These are phyloP conservation scores for Acer campestre DNA, from an alignment of 345 rosid genomes.

Conservation along the genomic window DNA sequence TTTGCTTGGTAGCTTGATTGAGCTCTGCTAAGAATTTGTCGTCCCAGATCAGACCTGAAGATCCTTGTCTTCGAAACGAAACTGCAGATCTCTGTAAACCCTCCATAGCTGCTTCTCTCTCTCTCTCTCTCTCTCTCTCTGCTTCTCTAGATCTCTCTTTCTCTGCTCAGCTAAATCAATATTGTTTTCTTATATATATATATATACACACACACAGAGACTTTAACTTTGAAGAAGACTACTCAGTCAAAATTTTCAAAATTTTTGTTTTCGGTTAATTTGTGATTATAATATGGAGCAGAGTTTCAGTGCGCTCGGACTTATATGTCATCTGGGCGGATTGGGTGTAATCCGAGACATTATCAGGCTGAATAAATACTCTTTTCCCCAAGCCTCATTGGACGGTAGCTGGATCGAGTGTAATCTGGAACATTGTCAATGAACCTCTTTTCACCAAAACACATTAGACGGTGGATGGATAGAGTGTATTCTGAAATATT, in stretches of 20 bases:
- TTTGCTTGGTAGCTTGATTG: constrained; percentile 30
- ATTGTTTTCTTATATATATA: background rate
- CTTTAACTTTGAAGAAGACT: background rate
- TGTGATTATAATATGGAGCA: background rate
- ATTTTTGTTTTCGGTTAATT: too few relatives aligned
- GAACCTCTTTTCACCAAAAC: too few relatives aligned
- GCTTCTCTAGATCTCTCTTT: background rate
- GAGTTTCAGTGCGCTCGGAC: background rate
- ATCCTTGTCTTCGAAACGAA: constrained; percentile 92
- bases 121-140: background rate
- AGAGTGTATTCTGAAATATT: too few relatives aligned
- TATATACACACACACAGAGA: background rate
- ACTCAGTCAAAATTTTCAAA: constrained; percentile 24
- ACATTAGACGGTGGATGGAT: too few relatives aligned
- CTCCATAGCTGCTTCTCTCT: constrained; percentile 50
- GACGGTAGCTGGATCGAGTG: too few relatives aligned
- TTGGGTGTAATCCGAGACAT: too few relatives aligned
- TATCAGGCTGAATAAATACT: too few relatives aligned
- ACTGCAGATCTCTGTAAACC: constrained; percentile 88
- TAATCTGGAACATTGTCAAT: too few relatives aligned
- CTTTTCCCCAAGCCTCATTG: too few relatives aligned
- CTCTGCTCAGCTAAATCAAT: too few relatives aligned
- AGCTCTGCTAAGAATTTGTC: constrained; percentile 68
- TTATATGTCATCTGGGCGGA: background rate
- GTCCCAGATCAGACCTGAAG: constrained; percentile 91